These are phyloP conservation scores for Chamaecyparis obtusa DNA, from an alignment of 75 land plant species.

Conservation along the genomic window DNA sequence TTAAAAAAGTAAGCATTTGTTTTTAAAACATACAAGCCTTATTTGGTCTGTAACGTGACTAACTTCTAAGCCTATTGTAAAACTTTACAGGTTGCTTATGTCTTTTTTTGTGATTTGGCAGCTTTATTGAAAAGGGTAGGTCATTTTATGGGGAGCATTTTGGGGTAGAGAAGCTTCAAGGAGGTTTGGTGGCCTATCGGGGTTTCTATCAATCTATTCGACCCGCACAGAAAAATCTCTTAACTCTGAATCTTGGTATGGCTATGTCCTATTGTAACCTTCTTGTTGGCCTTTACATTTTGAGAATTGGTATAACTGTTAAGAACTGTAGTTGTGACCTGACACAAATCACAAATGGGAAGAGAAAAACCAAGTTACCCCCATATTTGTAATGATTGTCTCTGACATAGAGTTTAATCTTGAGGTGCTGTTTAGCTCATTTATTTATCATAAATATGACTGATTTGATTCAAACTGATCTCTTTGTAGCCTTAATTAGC, in stretches of 20 bases:
- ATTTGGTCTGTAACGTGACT: neutral
- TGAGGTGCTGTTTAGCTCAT: neutral
- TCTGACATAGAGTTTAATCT: neutral
- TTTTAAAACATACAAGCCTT: neutral
- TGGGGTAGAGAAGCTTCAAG: conserved; percentile 13
- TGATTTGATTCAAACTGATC: neutral
- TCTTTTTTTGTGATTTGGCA: conserved; percentile 2
- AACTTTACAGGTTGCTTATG: neutral
- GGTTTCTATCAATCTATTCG: conserved; percentile 28
- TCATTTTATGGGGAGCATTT: conserved; percentile 17
- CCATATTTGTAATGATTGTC: neutral
- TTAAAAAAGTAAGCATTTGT: conserved; percentile 2
- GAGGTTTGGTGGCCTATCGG: conserved; percentile 25
- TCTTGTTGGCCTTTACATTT: neutral
- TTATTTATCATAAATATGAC: neutral
- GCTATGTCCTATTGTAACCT: neutral
- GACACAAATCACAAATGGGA: neutral
- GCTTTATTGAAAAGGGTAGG: conserved; percentile 15
- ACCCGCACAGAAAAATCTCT: conserved; percentile 12
- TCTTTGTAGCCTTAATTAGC: neutral
- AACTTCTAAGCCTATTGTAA: neutral
- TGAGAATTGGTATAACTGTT: neutral
- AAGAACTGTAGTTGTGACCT: neutral
- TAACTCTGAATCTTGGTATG: conserved; percentile 20
- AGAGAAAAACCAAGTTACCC: no score